Percentiles rank a stretch among this genome's conserved stretches.
phyloP scores from a whole-genome alignment of 768 basidiomycete species.

The Trametes maxima region DNA sequence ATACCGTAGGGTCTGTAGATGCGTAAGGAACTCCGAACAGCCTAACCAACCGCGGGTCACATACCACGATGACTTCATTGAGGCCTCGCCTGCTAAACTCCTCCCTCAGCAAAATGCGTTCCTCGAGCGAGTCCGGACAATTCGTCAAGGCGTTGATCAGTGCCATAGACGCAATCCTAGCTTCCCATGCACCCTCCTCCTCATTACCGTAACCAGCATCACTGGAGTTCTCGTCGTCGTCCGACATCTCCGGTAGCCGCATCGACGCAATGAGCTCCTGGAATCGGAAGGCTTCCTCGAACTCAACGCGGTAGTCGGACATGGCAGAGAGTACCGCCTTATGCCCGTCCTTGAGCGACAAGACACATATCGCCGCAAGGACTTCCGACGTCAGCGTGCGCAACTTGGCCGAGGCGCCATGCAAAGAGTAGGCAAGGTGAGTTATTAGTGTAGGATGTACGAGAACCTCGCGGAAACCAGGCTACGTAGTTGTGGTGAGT shows the following conservation, averaged over 20 bases:
- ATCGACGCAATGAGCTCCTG: constrained; percentile 70
- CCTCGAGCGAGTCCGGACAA: constrained; percentile 75
- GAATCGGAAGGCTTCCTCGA: constrained; percentile 78
- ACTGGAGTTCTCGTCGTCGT: constrained; percentile 37
- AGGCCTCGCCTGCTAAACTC: constrained; percentile 82
- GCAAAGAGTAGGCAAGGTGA: constrained; percentile 72
- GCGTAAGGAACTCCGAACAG: neutral
- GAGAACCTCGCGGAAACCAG: constrained; percentile 72
- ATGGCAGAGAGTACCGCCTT: constrained; percentile 74
- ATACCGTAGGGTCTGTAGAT: constrained; percentile 67
- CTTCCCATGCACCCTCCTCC: constrained; percentile 81
- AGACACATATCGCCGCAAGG: constrained; percentile 80
- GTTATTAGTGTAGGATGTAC: constrained; percentile 65
- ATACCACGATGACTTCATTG: constrained; percentile 81
- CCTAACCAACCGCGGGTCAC: constrained; percentile 34
- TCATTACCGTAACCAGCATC: constrained; percentile 44
- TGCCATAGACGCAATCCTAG: constrained; percentile 71
- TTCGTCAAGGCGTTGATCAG: constrained; percentile 80
- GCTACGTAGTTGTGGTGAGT: constrained; percentile 41
- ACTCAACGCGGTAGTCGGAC: constrained; percentile 75
- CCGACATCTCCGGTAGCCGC: constrained; percentile 51
- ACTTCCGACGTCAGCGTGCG: constrained; percentile 74
- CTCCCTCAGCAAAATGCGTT: constrained; percentile 76
- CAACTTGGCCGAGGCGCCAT: constrained; percentile 65
- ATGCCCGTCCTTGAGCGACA: constrained; percentile 72